A percentile compares a stretch with the other conserved stretches of the same genome.
Conservation (phyloP, 75 land plant species). For the Cupressus sempervirens region DNA sequence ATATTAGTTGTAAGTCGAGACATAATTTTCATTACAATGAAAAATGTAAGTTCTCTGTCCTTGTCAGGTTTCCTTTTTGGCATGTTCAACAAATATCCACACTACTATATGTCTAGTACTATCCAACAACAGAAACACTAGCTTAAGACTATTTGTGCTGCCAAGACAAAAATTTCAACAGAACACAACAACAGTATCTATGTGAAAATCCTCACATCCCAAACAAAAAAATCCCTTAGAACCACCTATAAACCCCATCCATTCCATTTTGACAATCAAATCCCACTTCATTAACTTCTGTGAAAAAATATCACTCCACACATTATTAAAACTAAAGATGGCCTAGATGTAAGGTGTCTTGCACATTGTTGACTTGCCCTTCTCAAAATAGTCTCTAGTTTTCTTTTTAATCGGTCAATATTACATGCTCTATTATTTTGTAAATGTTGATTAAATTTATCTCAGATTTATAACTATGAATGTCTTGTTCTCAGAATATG, state of each 20-base stretch:
- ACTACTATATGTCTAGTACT: neutral
- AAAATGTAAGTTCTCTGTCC: neutral
- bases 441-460: too few relatives aligned
- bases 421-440: too few relatives aligned
- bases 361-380: neutral
- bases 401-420: neutral
- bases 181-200: neutral
- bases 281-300: neutral
- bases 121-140: neutral
- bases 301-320: neutral
- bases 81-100: neutral
- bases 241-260: neutral
- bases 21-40: neutral
- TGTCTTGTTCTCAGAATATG: too few relatives aligned
- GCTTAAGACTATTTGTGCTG: neutral
- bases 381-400: neutral
- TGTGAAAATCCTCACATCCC: neutral
- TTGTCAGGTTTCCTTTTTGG: neutral
- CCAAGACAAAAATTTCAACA: neutral
- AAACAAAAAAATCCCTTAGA: neutral
- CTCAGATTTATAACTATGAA: too few relatives aligned
- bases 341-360: neutral
- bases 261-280: neutral
- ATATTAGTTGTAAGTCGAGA: neutral
- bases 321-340: neutral